Conservation (phyloP, 176 grass and related monocot genomes). For the Poa annua region DNA sequence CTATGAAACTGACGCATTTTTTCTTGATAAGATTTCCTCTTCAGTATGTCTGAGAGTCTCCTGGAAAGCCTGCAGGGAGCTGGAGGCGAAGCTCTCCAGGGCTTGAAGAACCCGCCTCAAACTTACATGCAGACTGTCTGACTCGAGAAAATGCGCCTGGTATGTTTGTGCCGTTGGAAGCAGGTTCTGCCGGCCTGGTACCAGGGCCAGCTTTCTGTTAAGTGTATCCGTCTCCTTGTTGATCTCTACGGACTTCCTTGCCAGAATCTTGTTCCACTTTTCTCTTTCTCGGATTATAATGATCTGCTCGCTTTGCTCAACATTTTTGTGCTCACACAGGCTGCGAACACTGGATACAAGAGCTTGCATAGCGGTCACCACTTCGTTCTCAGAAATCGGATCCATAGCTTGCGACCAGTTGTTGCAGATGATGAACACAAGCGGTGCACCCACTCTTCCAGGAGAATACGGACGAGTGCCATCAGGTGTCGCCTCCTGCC, state of each 20-base stretch:
- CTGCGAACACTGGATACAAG: slow-evolving; percentile 55
- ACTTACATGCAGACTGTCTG: slow-evolving; percentile 56
- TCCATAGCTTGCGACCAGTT: slow-evolving; percentile 85
- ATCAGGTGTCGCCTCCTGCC: slow-evolving; percentile 57
- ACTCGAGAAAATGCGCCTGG: slow-evolving; percentile 41
- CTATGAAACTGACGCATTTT: slow-evolving; percentile 55
- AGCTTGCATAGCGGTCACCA: slow-evolving; percentile 61
- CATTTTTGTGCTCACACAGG: slow-evolving; percentile 54
- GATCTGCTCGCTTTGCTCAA: slow-evolving; percentile 60
- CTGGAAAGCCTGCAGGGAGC: slow-evolving; percentile 58
- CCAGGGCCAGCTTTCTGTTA: slow-evolving; percentile 73
- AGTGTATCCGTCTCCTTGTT: slow-evolving; percentile 76
- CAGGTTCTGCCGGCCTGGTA: slow-evolving; percentile 58
- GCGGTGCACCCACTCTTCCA: slow-evolving; percentile 70
- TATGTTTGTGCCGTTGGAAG: slow-evolving; percentile 41
- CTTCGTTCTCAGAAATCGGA: slow-evolving; percentile 69
- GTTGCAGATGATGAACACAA: slow-evolving; percentile 81
- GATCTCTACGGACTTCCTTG: slow-evolving; percentile 70
- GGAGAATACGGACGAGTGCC: slow-evolving; percentile 73
- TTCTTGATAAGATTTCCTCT: slow-evolving; percentile 49
- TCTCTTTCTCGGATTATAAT: slow-evolving; percentile 62
- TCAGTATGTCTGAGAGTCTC: slow-evolving; percentile 57
- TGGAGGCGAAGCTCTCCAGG: slow-evolving; percentile 58
- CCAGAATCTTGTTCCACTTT: slow-evolving; percentile 61
- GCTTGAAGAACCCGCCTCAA: slow-evolving; percentile 60